Evolutionary conservation across 2,329 filamentous ascomycete species (phyloP), one percentile per base, ranked within the genome.

Genomic region (Aspergillus sergii): DNA sequence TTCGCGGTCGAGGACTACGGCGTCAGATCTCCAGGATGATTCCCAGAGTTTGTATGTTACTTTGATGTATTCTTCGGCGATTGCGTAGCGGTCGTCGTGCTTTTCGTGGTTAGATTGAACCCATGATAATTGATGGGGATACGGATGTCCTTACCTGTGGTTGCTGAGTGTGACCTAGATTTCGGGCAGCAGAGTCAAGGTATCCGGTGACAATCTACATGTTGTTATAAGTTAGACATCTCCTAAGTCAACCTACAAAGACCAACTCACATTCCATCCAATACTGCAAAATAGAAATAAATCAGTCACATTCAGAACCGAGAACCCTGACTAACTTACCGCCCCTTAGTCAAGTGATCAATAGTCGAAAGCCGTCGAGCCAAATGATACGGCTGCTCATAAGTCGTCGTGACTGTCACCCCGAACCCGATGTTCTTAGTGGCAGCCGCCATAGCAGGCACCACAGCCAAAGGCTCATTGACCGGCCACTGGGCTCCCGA

Each of bases 401-500:
- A 91, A 0, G 87, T 90, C 0, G 89, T 90, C 1, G 86, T 85
- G 0, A 88, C 84, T 0, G 89, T 91, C 1, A 91, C 86, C 0
- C 89, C 89, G 64, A 91, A 91, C 0, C 85, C 86, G n/a, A 92
- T 83, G 62, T 82, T 89, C 66, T 86, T 84, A 0, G 89, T 91
- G 0, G 81, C 88, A 1, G 88, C 88, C 0, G 89, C 88, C 88
- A 91, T 89, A 2, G 88, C 88, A 2, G 88, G 82, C 0, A 91
- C 81, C 2, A 88, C 82, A 1, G 85, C 83, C 1, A 91, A 71
- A 0, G 89, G 89, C 72, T 91, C 89, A 64, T 89, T 90, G n/a
- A 91, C 86, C 0, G 89, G 89, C 84, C 87, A 91, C 74, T 91
- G 89, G 0, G 88, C 87, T 1, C 87, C 89, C 0, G 87, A 86